Percentiles rank a stretch among this genome's conserved stretches.
These are phyloP conservation scores for Leccinum rimulosum DNA, from an alignment of 768 basidiomycete genomes.

Conservation along the genomic window DNA sequence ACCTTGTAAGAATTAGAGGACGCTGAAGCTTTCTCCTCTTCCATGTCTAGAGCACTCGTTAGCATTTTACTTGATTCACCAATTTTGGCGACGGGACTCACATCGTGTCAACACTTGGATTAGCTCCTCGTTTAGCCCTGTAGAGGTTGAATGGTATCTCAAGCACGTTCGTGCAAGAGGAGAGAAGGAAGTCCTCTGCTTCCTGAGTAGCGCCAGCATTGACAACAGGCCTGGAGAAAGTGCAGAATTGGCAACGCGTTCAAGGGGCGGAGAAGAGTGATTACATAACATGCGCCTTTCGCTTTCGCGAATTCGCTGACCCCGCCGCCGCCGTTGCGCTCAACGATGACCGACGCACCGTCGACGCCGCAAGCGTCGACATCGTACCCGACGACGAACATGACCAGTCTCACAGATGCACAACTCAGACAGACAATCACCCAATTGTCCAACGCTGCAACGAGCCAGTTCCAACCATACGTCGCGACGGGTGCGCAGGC, in stretches of 20 bases:
- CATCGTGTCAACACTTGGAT: constrained; percentile 43
- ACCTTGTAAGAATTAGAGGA: constrained; percentile 47
- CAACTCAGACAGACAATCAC: constrained; percentile 64
- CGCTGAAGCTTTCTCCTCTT: constrained; percentile 39
- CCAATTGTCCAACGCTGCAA: constrained; percentile 44
- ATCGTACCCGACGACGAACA: constrained; percentile 34
- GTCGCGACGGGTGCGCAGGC: constrained; percentile 29
- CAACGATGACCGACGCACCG: constrained; percentile 30
- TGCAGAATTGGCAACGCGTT: background rate
- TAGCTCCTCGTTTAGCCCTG: constrained; percentile 36
- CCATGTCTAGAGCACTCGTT: constrained; percentile 32
- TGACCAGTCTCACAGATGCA: constrained; percentile 53
- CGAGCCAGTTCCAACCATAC: constrained; percentile 36
- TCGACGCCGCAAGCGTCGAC: constrained; percentile 21
- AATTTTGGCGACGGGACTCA: constrained; percentile 22
- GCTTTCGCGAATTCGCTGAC: background rate
- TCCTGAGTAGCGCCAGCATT: constrained; percentile 25
- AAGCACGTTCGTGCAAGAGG: constrained; percentile 4
- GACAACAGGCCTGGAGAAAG: background rate
- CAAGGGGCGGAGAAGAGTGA: background rate
- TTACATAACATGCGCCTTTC: constrained; percentile 30
- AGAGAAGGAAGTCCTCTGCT: background rate
- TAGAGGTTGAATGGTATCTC: constrained; percentile 18
- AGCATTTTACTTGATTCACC: background rate
- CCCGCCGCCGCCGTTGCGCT: background rate